These are phyloP conservation scores for Dalbergia oliveri DNA, from an alignment of 306 rosid genomes.

Conservation along the genomic window DNA sequence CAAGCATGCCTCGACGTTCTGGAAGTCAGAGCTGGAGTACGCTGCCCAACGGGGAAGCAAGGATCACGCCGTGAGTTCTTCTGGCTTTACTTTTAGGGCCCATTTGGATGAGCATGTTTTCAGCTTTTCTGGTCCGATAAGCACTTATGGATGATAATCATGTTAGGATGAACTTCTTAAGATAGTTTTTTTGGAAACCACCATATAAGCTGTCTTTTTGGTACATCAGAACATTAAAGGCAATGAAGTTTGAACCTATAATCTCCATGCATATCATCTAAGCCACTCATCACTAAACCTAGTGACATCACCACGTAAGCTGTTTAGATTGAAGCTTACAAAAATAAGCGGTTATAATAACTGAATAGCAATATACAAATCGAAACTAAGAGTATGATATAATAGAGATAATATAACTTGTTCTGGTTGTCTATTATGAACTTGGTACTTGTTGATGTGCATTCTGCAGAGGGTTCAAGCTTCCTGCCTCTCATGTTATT, in stretches of 20 bases:
- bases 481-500: slow-evolving; percentile 84
- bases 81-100: slow-evolving; percentile 1
- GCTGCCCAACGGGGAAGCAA: slow-evolving; percentile 98
- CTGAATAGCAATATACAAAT: not conserved
- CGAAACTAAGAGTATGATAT: not conserved
- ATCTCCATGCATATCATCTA: no score
- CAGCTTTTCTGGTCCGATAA: not conserved
- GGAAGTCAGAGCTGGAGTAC: slow-evolving; percentile 74
- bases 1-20: slow-evolving; percentile 76
- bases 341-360: not conserved
- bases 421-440: slow-evolving; percentile 21
- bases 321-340: not conserved
- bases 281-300: no score
- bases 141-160: not conserved
- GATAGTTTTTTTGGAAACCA: not conserved
- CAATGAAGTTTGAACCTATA: no score
- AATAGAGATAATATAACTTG: not conserved
- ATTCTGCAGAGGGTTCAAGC: slow-evolving; percentile 82
- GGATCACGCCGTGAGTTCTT: slow-evolving; percentile 77
- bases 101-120: slow-evolving; percentile 16
- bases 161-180: not conserved
- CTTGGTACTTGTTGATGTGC: slow-evolving; percentile 45
- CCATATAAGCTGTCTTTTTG: no score
- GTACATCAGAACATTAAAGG: no score
- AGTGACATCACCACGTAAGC: not conserved